Percentiles rank a stretch among this genome's conserved stretches.
Conservation (phyloP, 176 grass and related monocot species). For the maize (Zea mays) region Zm-B73-REFERENCE-NAM-5.0 NC_050100.1:225318001-225318500, state of each 20-base stretch:
- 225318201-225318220: not conserved
- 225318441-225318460: not conserved
- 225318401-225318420: conserved; percentile 3
- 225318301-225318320: not conserved
- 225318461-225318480: not conserved
- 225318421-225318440: not conserved
- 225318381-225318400: not conserved
- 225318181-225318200: not conserved
- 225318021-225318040: too few species aligned
- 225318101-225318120: too few species aligned
- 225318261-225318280: not conserved
- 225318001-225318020: too few species aligned
- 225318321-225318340: not conserved
- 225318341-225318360: not conserved
- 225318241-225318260: not conserved
- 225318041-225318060: too few species aligned
- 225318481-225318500: not conserved
- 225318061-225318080: too few species aligned
- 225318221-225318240: not conserved
- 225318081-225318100: too few species aligned
- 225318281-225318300: not conserved
- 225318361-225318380: not conserved
- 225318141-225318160: not conserved
- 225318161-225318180: not conserved
- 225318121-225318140: too few species aligned